These are phyloP conservation scores for Leccinum sublutescens DNA, from an alignment of 768 basidiomycete species.

Conservation along the genomic window DNA sequence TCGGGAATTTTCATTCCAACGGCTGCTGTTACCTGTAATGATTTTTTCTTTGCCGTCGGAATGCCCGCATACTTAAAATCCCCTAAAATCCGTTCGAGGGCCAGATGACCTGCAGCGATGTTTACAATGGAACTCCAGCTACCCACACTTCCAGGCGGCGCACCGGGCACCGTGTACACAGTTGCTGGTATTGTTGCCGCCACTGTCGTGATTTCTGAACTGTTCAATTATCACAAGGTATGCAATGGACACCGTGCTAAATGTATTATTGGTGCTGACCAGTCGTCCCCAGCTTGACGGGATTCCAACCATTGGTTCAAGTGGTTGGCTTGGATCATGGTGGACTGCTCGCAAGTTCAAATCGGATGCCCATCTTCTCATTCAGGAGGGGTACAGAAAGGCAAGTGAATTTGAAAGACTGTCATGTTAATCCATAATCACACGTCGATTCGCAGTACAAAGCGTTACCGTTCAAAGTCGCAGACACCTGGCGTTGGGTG, in stretches of 20 bases:
- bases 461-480: neutral
- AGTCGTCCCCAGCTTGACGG: conserved; percentile 20
- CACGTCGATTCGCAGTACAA: neutral
- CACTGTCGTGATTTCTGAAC: conserved; percentile 4
- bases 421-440: neutral
- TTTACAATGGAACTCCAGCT: neutral
- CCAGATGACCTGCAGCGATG: neutral
- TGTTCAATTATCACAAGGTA: no score
- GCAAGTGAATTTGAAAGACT: neutral
- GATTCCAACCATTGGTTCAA: conserved; percentile 28
- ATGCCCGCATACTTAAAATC: no score
- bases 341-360: no score
- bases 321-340: no score
- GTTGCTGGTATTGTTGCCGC: conserved; percentile 8
- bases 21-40: no score
- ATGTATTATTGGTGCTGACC: neutral
- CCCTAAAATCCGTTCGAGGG: no score
- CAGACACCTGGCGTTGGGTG: neutral
- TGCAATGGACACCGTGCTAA: neutral
- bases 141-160: conserved; percentile 2
- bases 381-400: conserved; percentile 26
- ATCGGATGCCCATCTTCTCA: conserved; percentile 4
- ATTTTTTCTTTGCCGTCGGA: no score
- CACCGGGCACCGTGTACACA: conserved; percentile 3
- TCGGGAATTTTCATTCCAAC: no score